Evolutionary conservation across 331 rosid species (phyloP), one percentile per base, ranked within the genome.

Genomic region (Acacia concinna): DNA sequence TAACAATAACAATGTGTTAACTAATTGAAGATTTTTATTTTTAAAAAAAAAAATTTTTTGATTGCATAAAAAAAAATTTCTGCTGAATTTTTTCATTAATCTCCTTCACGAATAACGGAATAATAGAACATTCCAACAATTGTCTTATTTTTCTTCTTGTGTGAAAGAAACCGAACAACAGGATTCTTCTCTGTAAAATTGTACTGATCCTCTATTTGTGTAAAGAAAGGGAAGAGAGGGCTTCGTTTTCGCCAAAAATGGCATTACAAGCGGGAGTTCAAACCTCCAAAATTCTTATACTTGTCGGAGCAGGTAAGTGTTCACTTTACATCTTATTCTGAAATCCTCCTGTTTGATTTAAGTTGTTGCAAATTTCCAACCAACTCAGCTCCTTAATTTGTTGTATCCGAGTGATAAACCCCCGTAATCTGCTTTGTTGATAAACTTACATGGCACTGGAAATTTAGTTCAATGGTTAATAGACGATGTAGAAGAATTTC

Each of bases 211-310:
- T 40, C 21, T 30, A 32, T 9, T 8, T 30, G n/a, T 4, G 67
- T 4, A 23, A 8, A 63, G 71, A 27, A 40, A 30, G 25, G 67
- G 13, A 3, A 60, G 3, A 1, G 65, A 57, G 17, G 64, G 32
- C 37, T 43, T 66, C 4, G 68, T 35, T 51, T 12, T 51, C 68
- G 13, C 60, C 15, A 30, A 75, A 62, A 9, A 92, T 90, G 97
- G 96, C 96, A 7, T 83, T 92, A 31, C 94, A 90, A 65, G 71
- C 93, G 6, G 96, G 96, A 74, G 78, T 85, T 18, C 88, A 92
- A 38, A 81, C 88, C 46, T 91, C 97, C 81, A 91, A 93, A 89
- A 89, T 89, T 88, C 94, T 93, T 41, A 82, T 93, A 85, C 91
- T 93, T 46, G 85, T 83, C 5, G 86, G 86, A 75, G 86, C 84